Conservation (phyloP, 176 grass and related monocot species). For the Puya raimondii region DNA sequence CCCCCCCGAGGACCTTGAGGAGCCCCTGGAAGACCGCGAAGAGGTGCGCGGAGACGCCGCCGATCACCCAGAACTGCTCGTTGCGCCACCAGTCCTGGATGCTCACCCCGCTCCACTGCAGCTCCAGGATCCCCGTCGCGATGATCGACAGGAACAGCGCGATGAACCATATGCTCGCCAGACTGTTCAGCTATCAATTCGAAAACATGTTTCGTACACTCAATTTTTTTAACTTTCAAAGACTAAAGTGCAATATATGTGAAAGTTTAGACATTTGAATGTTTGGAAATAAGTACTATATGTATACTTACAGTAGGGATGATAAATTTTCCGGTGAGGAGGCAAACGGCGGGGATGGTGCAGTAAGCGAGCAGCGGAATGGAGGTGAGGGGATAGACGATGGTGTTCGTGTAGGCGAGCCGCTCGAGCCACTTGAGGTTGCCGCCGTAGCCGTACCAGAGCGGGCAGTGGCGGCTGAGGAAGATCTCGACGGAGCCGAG, state of each 20-base stretch:
- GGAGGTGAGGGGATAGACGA: conserved; percentile 94
- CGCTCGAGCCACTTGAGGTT: conserved; percentile 90
- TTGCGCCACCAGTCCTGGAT: conserved; percentile 91
- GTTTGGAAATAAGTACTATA: neutral
- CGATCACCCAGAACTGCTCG: conserved; percentile 95
- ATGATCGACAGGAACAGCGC: conserved; percentile 86
- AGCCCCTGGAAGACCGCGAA: conserved; percentile 91
- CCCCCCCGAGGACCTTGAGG: conserved; percentile 76
- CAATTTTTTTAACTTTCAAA: too few species aligned
- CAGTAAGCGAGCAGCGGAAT: conserved; percentile 83
- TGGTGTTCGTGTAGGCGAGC: conserved; percentile 95
- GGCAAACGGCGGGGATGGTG: conserved; percentile 79
- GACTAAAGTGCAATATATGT: neutral
- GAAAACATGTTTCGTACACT: too few species aligned
- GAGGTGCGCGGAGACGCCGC: conserved; percentile 72
- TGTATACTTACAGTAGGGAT: conserved; percentile 55
- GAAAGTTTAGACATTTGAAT: neutral
- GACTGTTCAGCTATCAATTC: conserved; percentile 56
- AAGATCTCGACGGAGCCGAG: conserved; percentile 83
- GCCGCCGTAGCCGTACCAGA: conserved; percentile 90
- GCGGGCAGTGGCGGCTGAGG: conserved; percentile 89
- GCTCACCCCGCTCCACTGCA: conserved; percentile 91
- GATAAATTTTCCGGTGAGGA: conserved; percentile 93
- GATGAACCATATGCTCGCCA: conserved; percentile 92
- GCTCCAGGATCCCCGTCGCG: conserved; percentile 59